Conservation (phyloP, 2,329 filamentous ascomycete species). For the Penicillium freii region DNA sequence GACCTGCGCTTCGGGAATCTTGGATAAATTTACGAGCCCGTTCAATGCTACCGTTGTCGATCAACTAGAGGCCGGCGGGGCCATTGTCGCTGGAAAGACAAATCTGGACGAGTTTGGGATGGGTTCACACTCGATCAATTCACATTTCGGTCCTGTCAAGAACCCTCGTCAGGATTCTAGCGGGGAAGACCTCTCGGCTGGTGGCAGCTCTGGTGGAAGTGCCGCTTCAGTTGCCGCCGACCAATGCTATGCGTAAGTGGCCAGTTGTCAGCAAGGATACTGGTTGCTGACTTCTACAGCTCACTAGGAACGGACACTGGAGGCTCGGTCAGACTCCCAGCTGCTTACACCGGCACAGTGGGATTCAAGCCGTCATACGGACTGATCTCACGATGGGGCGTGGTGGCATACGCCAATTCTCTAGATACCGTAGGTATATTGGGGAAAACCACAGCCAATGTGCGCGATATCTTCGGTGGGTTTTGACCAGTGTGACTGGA, state of each 20-base stretch:
- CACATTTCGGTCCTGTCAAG: constrained; percentile 64
- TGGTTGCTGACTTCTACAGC: constrained; percentile 32
- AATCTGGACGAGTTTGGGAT: constrained; percentile 97
- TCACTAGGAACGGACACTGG: constrained; percentile 93
- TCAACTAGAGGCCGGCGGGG: constrained; percentile 63
- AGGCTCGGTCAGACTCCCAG: constrained; percentile 81
- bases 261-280: neutral
- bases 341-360: constrained; percentile 77
- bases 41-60: constrained; percentile 79
- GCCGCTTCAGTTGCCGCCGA: constrained; percentile 74
- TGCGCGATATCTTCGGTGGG: constrained; percentile 54
- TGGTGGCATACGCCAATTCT: constrained; percentile 89
- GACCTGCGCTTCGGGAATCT: constrained; percentile 77
- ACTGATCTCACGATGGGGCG: constrained; percentile 77
- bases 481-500: neutral
- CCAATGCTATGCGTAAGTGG: constrained; percentile 57
- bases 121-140: constrained; percentile 77
- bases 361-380: constrained; percentile 94
- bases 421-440: constrained; percentile 85
- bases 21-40: constrained; percentile 69
- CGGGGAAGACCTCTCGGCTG: constrained; percentile 60
- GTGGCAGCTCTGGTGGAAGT: constrained; percentile 91
- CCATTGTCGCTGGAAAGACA: constrained; percentile 70
- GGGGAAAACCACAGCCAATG: constrained; percentile 53
- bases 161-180: constrained; percentile 46